Evolutionary conservation across 345 rosid species (phyloP).

Genomic region (Fremontodendron californicum): DNA sequence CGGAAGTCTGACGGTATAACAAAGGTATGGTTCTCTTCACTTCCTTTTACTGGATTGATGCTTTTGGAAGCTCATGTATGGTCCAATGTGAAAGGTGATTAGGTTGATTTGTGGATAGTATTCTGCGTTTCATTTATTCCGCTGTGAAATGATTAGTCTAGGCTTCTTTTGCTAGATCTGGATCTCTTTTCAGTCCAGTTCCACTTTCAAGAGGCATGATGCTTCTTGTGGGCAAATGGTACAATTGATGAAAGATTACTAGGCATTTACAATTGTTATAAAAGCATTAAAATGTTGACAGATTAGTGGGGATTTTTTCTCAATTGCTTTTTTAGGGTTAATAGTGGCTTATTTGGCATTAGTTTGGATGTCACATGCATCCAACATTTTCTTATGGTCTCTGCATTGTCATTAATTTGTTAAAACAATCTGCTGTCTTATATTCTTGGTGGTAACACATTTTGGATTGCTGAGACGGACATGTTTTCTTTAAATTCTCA

Average conservation of each 20-base stretch:
- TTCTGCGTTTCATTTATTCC: neutral
- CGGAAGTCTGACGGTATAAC: constrained; percentile 79
- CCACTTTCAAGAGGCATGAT: neutral
- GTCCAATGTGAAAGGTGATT: neutral
- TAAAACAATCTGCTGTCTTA: neutral
- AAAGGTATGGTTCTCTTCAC: constrained; percentile 45
- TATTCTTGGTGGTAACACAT: neutral
- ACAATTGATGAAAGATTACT: neutral
- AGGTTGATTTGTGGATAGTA: neutral
- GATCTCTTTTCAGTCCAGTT: neutral
- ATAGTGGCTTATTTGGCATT: neutral
- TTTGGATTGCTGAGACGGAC: neutral
- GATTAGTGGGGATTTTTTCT: neutral
- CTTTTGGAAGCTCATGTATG: neutral
- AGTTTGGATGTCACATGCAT: neutral
- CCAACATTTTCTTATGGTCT: neutral
- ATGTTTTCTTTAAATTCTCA: neutral
- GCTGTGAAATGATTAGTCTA: neutral
- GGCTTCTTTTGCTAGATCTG: neutral
- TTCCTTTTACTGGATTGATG: constrained; percentile 9
- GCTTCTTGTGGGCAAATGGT: neutral
- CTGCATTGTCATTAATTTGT: neutral
- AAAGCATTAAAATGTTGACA: neutral
- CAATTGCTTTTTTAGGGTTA: neutral
- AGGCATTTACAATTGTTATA: neutral